Percentiles rank a stretch among this genome's conserved stretches.
Evolutionary conservation across 805 yeast genomes (phyloP).

Genomic region (Starmerella sp.): DNA sequence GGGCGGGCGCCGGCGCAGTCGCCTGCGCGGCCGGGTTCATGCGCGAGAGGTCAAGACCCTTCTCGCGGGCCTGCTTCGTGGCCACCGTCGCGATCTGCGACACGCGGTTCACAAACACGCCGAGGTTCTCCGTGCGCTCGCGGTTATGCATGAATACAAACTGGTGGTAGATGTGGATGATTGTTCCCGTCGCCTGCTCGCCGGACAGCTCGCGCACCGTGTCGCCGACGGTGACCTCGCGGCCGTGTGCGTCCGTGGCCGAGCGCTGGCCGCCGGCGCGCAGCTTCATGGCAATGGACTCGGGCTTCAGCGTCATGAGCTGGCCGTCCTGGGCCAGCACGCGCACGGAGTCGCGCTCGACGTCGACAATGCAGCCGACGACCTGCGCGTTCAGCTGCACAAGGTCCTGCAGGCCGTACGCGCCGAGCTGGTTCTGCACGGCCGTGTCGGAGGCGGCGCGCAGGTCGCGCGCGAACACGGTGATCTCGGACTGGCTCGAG

Average conservation of each 20-base stretch:
- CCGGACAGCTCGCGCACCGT: constrained; percentile 77
- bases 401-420: constrained; percentile 77
- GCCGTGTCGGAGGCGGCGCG: constrained; percentile 86
- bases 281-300: constrained; percentile 71
- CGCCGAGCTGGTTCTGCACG: constrained; percentile 56
- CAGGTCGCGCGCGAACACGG: constrained; percentile 84
- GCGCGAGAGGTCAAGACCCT: constrained; percentile 58
- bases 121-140: constrained; percentile 71
- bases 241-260: constrained; percentile 77
- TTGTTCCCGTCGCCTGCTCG: constrained; percentile 78
- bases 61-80: constrained; percentile 63
- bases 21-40: constrained; percentile 61
- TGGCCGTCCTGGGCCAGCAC: constrained; percentile 77
- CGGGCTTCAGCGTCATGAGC: constrained; percentile 56
- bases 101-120: constrained; percentile 75
- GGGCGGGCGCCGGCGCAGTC: constrained; percentile 41
- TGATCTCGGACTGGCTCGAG: constrained; percentile 75
- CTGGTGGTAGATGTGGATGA: constrained; percentile 75
- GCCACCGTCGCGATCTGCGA: constrained; percentile 71
- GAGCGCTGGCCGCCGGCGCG: constrained; percentile 49
- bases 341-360: constrained; percentile 76
- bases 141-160: constrained; percentile 70
- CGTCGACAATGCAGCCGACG: constrained; percentile 81
- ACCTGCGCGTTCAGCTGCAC: constrained; percentile 76
- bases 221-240: constrained; percentile 80